phyloP scores from a whole-genome alignment of 1,139 yeast genomes.

The Waltiozyma sp. region DNA sequence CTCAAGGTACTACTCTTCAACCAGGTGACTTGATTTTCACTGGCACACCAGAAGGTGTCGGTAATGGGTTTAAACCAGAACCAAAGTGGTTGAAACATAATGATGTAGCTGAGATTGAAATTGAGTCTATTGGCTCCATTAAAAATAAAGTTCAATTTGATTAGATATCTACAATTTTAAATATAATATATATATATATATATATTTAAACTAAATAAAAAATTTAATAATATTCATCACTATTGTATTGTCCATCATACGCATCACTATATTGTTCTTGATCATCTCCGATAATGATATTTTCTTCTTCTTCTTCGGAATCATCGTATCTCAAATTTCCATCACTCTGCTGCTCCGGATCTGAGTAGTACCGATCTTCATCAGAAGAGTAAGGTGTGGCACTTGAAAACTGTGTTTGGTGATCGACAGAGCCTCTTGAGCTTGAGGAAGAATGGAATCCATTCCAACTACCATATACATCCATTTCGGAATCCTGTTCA shows the following conservation, averaged over 20 bases:
- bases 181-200: background rate
- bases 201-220: background rate
- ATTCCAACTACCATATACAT: background rate
- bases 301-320: background rate
- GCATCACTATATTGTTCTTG: background rate
- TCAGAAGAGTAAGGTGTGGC: too few species aligned
- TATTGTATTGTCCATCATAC: background rate
- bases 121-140: constrained; percentile 35
- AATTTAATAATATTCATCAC: too few species aligned
- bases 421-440: background rate
- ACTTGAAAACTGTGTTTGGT: background rate
- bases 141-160: constrained; percentile 27
- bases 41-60: constrained; percentile 48
- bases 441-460: background rate
- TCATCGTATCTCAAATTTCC: background rate
- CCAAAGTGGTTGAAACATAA: constrained; percentile 34
- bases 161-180: background rate
- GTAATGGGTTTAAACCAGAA: constrained; percentile 31
- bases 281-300: too few species aligned
- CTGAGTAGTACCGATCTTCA: too few species aligned
- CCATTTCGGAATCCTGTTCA: background rate
- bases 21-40: constrained; percentile 42
- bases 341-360: background rate
- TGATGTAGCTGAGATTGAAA: constrained; percentile 32
- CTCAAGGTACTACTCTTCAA: constrained; percentile 38